Evolutionary conservation across 495 filamentous ascomycete species (phyloP).

Genomic region (Chaetomium cochliodes): DNA sequence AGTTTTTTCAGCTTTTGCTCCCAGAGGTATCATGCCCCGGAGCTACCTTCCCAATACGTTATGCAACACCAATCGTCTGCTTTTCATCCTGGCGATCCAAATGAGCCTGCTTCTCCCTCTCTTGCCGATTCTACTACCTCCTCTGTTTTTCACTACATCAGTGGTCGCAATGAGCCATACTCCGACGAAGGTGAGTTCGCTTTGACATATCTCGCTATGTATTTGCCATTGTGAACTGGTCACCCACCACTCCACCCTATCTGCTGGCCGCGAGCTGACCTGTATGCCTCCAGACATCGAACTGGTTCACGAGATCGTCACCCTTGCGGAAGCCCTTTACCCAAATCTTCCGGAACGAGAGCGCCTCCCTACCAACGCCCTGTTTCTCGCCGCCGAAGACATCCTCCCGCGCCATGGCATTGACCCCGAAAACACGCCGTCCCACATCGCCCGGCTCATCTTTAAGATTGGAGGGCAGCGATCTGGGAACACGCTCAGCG

Average conservation of each 20-base stretch:
- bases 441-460: conserved; percentile 71
- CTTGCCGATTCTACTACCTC: background rate
- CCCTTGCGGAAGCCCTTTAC: conserved; percentile 61
- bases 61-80: conserved; percentile 9
- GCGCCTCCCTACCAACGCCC: conserved; percentile 68
- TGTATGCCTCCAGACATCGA: conserved; percentile 61
- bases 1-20: background rate
- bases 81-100: background rate
- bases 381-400: conserved; percentile 77
- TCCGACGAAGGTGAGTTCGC: conserved; percentile 10
- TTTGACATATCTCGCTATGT: background rate
- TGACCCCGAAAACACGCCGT: conserved; percentile 65
- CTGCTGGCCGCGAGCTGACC: conserved; percentile 16
- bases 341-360: conserved; percentile 56
- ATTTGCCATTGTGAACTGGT: background rate
- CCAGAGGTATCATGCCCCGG: conserved; percentile 2
- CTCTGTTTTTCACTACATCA: conserved; percentile 6
- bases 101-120: background rate
- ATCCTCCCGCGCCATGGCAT: conserved; percentile 65
- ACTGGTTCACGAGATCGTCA: conserved; percentile 74
- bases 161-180: conserved; percentile 1
- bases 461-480: conserved; percentile 70
- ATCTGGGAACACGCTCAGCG: conserved; percentile 38
- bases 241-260: background rate
- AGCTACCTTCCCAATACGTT: conserved; percentile 2